phyloP scores from a whole-genome alignment of 768 basidiomycete genomes.

The Gymnopilus junonius region DNA sequence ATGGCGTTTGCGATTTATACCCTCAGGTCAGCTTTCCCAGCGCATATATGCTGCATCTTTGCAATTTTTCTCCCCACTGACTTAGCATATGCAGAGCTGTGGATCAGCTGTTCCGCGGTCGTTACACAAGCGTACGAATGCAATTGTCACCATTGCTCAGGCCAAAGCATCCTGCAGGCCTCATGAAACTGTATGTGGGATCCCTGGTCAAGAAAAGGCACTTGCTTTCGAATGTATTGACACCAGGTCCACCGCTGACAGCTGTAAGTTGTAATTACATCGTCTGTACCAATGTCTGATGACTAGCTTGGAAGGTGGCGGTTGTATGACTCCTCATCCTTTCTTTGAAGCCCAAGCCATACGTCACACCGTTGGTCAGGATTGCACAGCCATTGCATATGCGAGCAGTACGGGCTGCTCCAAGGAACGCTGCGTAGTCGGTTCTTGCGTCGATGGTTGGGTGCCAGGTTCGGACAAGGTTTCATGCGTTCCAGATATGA shows the following conservation, averaged over 20 bases:
- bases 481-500: conserved; percentile 23
- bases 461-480: conserved; percentile 21
- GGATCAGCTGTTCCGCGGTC: conserved; percentile 38
- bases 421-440: conserved; percentile 30
- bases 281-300: neutral
- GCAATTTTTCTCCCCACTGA: neutral
- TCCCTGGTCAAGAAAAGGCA: conserved; percentile 32
- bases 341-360: conserved; percentile 26
- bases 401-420: conserved; percentile 27
- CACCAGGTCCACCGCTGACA: conserved; percentile 36
- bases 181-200: conserved; percentile 40
- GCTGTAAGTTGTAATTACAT: conserved; percentile 35
- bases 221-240: conserved; percentile 45
- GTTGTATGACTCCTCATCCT: conserved; percentile 41
- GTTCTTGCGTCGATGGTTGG: conserved; percentile 33
- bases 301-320: conserved; percentile 35
- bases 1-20: conserved; percentile 42
- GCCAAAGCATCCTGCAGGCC: conserved; percentile 33
- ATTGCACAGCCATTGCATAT: conserved; percentile 35
- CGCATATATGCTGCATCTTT: conserved; percentile 18
- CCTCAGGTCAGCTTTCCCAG: conserved; percentile 31
- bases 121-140: conserved; percentile 13
- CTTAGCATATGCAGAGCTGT: conserved; percentile 37
- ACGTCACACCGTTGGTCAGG: conserved; percentile 22
- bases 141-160: conserved; percentile 31